Evolutionary conservation across 2,329 filamentous ascomycete species (phyloP).

Genomic region (Penicillium occitanis): DNA sequence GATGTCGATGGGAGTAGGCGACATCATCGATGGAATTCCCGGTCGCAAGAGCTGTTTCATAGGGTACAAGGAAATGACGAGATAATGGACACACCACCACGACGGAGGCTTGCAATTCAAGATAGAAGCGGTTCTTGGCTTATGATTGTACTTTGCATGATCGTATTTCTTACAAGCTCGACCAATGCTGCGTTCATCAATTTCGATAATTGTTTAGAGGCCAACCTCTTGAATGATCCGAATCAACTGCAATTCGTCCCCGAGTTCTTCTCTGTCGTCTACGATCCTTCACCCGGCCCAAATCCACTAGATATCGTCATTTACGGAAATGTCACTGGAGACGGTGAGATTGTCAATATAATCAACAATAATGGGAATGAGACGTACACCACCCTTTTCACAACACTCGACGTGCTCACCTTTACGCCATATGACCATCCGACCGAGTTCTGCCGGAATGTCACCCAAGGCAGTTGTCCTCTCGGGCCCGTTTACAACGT

Average conservation of each 20-base stretch:
- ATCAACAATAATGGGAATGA: conserved; percentile 56
- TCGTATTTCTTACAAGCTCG: conserved; percentile 31
- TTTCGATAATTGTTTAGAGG: conserved; percentile 79
- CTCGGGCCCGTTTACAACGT: conserved; percentile 69
- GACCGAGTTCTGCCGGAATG: conserved; percentile 65
- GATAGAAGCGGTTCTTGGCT: background rate
- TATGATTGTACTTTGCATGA: background rate
- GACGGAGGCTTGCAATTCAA: background rate
- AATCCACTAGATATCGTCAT: conserved; percentile 74
- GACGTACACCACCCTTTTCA: conserved; percentile 68
- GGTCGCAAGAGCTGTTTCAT: conserved; percentile 16
- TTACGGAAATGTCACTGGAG: conserved; percentile 87
- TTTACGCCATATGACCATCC: conserved; percentile 66
- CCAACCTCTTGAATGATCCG: conserved; percentile 56
- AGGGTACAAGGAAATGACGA: conserved; percentile 7
- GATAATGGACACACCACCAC: conserved; percentile 11
- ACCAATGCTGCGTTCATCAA: conserved; percentile 65
- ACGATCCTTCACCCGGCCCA: conserved; percentile 60
- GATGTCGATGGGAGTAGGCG: conserved; percentile 29
- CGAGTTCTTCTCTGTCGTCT: conserved; percentile 69
- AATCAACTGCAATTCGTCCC: conserved; percentile 78
- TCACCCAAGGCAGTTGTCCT: conserved; percentile 67
- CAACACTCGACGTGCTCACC: conserved; percentile 70
- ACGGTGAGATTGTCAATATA: conserved; percentile 75
- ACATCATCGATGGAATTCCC: conserved; percentile 13